These are phyloP conservation scores for Saturnispora ahearnii DNA, from an alignment of 805 yeast species.

Conservation along the genomic window DNA sequence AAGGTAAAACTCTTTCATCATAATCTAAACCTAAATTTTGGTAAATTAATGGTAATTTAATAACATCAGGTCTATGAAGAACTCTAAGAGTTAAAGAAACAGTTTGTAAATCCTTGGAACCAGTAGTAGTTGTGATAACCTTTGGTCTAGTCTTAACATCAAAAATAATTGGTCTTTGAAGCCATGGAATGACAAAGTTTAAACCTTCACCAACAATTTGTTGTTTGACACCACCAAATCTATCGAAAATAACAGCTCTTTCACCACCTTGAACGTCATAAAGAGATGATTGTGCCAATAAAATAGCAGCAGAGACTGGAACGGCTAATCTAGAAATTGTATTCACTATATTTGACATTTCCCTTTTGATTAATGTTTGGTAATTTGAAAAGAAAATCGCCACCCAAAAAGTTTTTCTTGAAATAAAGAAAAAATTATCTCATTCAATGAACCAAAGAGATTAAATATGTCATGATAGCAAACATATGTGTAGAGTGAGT, in stretches of 20 bases:
- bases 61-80: constrained; percentile 87
- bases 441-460: too few relatives aligned
- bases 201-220: constrained; percentile 95
- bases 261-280: constrained; percentile 96
- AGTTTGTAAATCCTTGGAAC: constrained; percentile 94
- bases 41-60: constrained; percentile 73
- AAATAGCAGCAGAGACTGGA: constrained; percentile 60
- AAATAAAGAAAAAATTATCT: too few relatives aligned
- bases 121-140: constrained; percentile 88
- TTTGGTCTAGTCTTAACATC: constrained; percentile 96
- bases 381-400: background rate
- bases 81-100: constrained; percentile 90
- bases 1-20: constrained; percentile 94
- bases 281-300: constrained; percentile 73
- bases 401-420: background rate
- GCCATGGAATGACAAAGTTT: constrained; percentile 92
- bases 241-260: constrained; percentile 91
- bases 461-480: too few relatives aligned
- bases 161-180: constrained; percentile 80
- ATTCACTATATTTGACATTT: constrained; percentile 35
- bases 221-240: constrained; percentile 80
- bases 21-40: constrained; percentile 89
- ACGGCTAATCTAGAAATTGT: constrained; percentile 45
- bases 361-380: background rate
- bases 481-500: too few relatives aligned